Evolutionary conservation across 2,329 filamentous ascomycete genomes (phyloP).

Genomic region (Calonectria montana): DNA sequence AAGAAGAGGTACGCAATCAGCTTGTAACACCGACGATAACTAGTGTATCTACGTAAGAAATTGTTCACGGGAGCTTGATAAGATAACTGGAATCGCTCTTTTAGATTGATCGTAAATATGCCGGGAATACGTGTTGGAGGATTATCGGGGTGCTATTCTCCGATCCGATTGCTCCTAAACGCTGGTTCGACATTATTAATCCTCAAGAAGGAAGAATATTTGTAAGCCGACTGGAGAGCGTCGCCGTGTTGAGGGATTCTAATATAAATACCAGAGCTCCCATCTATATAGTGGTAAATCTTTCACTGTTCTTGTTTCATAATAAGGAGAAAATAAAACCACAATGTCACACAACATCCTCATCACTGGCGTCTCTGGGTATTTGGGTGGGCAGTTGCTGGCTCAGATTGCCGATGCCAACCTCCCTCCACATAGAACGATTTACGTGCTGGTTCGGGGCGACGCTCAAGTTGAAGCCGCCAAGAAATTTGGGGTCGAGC

Average conservation of each 20-base stretch:
- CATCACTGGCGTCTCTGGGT: constrained; percentile 64
- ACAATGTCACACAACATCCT: constrained; percentile 50
- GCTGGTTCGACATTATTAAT: neutral
- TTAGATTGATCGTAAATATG: neutral
- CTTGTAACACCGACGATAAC: no score
- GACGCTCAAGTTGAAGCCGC: constrained; percentile 57
- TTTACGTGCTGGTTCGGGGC: constrained; percentile 61
- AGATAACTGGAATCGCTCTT: neutral
- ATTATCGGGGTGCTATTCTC: neutral
- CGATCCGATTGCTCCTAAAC: neutral
- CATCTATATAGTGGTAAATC: neutral
- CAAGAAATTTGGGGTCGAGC: constrained; percentile 54
- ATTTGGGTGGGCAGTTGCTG: constrained; percentile 63
- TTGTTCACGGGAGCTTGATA: no score
- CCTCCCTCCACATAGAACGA: constrained; percentile 54
- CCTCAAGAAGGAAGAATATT: neutral
- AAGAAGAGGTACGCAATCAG: no score
- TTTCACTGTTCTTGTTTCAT: neutral
- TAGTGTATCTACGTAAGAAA: no score
- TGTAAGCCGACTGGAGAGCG: neutral
- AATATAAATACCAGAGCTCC: neutral
- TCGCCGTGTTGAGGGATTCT: neutral
- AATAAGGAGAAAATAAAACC: neutral
- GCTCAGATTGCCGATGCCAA: constrained; percentile 40
- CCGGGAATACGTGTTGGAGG: neutral